These are phyloP conservation scores for Penicillium sp. DNA, from an alignment of 2,329 filamentous ascomycete genomes.

Conservation along the genomic window DNA sequence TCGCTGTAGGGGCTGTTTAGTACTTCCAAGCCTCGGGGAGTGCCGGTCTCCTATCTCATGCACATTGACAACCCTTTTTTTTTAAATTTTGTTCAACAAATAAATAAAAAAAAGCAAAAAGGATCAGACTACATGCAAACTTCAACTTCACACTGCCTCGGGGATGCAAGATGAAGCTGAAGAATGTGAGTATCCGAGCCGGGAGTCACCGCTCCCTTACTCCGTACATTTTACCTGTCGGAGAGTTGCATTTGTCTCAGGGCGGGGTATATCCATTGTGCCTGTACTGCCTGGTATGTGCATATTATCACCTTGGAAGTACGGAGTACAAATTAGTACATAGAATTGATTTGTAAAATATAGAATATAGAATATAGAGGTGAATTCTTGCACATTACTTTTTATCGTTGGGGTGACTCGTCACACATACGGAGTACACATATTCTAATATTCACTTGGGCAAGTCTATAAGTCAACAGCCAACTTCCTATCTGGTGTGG, in stretches of 20 bases:
- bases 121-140: background rate
- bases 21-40: conserved; percentile 3
- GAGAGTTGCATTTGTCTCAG: conserved; percentile 7
- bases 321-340: background rate
- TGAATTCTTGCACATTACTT: background rate
- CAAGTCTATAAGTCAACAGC: background rate
- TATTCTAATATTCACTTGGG: background rate
- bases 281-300: conserved; percentile 6
- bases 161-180: conserved; percentile 8
- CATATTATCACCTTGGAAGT: background rate
- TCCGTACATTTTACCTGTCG: background rate
- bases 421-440: too few relatives aligned
- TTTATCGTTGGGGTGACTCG: background rate
- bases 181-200: conserved; percentile 8
- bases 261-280: conserved; percentile 5
- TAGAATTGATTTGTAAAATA: background rate
- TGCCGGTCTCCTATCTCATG: conserved; percentile 5
- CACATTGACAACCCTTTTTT: background rate
- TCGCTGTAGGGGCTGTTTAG: conserved; percentile 1
- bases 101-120: background rate
- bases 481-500: conserved; percentile 9
- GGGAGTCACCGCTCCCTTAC: conserved; percentile 6
- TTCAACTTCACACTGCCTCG: conserved; percentile 1
- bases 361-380: background rate
- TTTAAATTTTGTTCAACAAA: too few relatives aligned